A percentile compares a stretch with the other conserved stretches of the same genome.
phyloP scores from a whole-genome alignment of 2,329 filamentous ascomycete species.

The Torrubiella hemipterigena region DNA sequence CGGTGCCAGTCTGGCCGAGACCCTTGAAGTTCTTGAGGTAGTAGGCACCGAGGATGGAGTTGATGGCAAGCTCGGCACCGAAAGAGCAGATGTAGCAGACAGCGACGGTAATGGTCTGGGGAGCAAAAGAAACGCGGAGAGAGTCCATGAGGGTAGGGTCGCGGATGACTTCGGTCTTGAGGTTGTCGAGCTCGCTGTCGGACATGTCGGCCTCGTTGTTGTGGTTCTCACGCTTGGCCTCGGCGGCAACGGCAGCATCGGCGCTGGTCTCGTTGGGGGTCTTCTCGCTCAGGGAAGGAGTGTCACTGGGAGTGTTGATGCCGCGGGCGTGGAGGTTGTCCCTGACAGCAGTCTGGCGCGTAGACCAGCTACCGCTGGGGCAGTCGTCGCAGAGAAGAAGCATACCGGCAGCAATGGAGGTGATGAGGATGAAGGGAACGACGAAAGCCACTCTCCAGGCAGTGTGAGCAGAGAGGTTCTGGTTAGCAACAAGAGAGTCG shows the following conservation, averaged over 20 bases:
- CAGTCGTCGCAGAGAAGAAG: conserved; percentile 69
- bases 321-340: conserved; percentile 38
- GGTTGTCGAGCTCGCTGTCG: conserved; percentile 38
- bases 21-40: conserved; percentile 46
- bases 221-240: conserved; percentile 8
- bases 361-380: conserved; percentile 70
- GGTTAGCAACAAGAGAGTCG: conserved; percentile 54
- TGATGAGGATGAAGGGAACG: conserved; percentile 69
- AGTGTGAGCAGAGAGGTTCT: conserved; percentile 49
- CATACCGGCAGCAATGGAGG: conserved; percentile 53
- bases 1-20: conserved; percentile 43
- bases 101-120: conserved; percentile 42
- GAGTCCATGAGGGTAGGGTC: conserved; percentile 44
- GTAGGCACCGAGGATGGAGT: conserved; percentile 46
- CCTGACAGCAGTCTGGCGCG: conserved; percentile 48
- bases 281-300: background rate
- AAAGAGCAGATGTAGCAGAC: conserved; percentile 51
- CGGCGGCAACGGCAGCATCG: background rate
- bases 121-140: conserved; percentile 32
- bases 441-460: conserved; percentile 81
- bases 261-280: background rate
- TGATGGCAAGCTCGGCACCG: conserved; percentile 51
- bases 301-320: conserved; percentile 10
- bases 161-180: conserved; percentile 36
- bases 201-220: conserved; percentile 17